Evolutionary conservation across 2,329 filamentous ascomycete genomes (phyloP), one percentile per base, ranked within the genome.

Genomic region (Didymella segeticola): DNA sequence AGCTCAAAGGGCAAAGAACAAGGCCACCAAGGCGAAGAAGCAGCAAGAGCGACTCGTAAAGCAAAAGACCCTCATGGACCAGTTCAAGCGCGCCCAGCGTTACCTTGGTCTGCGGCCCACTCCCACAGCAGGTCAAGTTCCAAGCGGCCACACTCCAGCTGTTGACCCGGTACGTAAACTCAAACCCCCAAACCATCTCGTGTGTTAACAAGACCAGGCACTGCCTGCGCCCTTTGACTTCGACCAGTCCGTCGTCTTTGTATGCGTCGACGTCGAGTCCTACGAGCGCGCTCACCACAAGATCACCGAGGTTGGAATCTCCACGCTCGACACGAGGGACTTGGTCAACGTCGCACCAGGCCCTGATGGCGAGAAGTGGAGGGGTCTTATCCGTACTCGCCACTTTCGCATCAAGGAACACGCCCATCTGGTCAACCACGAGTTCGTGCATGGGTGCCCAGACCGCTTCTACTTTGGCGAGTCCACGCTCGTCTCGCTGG

Each of bases 251-350:
- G 62, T 78, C 0, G 80, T 96, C 7, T 89, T 97, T 62, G 79
- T 96, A 53, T 86, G 84, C 57, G 80, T 98, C 37, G 95, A 99
- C 64, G 79, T 95, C 26, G 95, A 99, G 73, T 86, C 88, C 1
- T 90, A 87, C 53, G 95, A 99, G 72, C 75, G 77, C 19, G 79
- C 84, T 37, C 83, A 86, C 11, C 78, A 81, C 27, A 78, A 84
- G 11, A 82, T 98, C 53, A 96, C 93, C 0, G 95, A 99, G 73
- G 81, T 99, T 31, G 95, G 95, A 1, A 80, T 99, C 33, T 88
- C 91, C 1, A 87, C 88, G 2, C 79, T 98, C 0, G 92, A 98
- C 70, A 92, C 89, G 1, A 71, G 77, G 17, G 80, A 85, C 43
- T 73, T 91, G 19, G 64, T 75, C 1, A 76, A 72, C 7, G 57